These are phyloP conservation scores for Rhexocercosporidium sp. DNA, from an alignment of 2,329 filamentous ascomycete species.

Conservation along the genomic window DNA sequence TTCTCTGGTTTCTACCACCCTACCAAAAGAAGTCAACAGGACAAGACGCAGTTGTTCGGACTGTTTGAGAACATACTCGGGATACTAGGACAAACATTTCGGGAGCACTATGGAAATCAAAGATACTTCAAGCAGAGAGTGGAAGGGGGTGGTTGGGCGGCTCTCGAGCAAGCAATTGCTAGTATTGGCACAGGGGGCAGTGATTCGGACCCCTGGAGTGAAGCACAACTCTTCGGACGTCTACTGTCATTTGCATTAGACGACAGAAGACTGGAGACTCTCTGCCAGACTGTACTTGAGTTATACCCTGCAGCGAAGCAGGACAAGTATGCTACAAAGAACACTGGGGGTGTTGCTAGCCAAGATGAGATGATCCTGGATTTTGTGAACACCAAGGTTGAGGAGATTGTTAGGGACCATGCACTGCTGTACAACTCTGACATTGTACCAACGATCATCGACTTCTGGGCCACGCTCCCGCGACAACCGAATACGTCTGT, in stretches of 20 bases:
- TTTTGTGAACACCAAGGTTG: slow-evolving; percentile 47
- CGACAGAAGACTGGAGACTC: slow-evolving; percentile 72
- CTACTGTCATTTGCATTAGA: slow-evolving; percentile 82
- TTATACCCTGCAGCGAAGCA: slow-evolving; percentile 41
- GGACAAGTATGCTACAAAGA: background rate
- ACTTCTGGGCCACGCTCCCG: slow-evolving; percentile 68
- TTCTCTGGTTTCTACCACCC: slow-evolving; percentile 79
- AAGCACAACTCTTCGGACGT: slow-evolving; percentile 79
- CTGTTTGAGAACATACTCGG: slow-evolving; percentile 74
- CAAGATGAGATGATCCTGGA: slow-evolving; percentile 35
- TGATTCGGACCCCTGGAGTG: slow-evolving; percentile 71
- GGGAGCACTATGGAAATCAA: slow-evolving; percentile 82
- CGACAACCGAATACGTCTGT: slow-evolving; percentile 50
- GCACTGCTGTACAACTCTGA: slow-evolving; percentile 64
- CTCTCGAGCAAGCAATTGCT: slow-evolving; percentile 73
- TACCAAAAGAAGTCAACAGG: slow-evolving; percentile 62
- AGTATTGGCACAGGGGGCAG: slow-evolving; percentile 68
- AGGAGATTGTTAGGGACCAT: slow-evolving; percentile 55
- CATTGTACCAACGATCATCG: slow-evolving; percentile 65
- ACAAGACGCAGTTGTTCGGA: slow-evolving; percentile 69
- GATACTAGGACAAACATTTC: slow-evolving; percentile 69
- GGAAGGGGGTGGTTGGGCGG: slow-evolving; percentile 78
- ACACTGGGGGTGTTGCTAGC: background rate
- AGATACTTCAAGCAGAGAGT: slow-evolving; percentile 83
- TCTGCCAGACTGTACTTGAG: slow-evolving; percentile 60